Evolutionary conservation across 176 grass and related monocot genomes (phyloP).

Genomic region (Themeda triandra): DNA sequence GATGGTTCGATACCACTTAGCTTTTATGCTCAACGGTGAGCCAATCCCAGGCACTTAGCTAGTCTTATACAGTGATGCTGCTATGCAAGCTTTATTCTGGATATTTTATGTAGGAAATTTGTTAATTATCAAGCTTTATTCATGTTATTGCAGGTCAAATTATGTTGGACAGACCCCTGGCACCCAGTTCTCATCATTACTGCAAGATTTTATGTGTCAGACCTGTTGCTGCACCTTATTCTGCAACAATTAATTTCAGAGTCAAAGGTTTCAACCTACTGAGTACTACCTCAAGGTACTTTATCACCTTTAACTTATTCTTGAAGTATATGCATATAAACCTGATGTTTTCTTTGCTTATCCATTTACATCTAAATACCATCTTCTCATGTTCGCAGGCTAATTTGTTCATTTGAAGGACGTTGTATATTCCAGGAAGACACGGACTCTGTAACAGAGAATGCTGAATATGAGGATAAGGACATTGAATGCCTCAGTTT

Average conservation of each 20-base stretch:
- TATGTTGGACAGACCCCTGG: constrained; percentile 71
- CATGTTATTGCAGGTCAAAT: constrained; percentile 65
- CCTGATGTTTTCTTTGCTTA: constrained; percentile 4
- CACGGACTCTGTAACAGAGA: constrained; percentile 35
- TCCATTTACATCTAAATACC: neutral
- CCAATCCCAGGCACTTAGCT: neutral
- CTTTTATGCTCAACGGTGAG: constrained; percentile 86
- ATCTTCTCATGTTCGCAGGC: constrained; percentile 42
- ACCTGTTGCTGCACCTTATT: constrained; percentile 78
- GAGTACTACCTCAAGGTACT: constrained; percentile 65
- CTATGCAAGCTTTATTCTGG: constrained; percentile 11
- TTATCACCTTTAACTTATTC: constrained; percentile 16
- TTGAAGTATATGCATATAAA: neutral
- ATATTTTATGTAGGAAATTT: constrained; percentile 11
- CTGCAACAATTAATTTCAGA: constrained; percentile 54
- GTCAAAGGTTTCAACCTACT: constrained; percentile 76
- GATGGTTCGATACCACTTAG: constrained; percentile 67
- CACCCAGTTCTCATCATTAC: constrained; percentile 46
- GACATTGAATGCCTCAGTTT: constrained; percentile 60
- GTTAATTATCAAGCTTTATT: neutral
- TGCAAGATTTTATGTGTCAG: constrained; percentile 70
- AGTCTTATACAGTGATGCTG: neutral
- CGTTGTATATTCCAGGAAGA: constrained; percentile 69
- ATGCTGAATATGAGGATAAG: constrained; percentile 32
- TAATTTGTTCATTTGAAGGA: constrained; percentile 90